Percentiles rank a stretch among this genome's conserved stretches.
These are phyloP conservation scores for Cajanus cajan DNA, from an alignment of 306 rosid species.

Conservation along the genomic window DNA sequence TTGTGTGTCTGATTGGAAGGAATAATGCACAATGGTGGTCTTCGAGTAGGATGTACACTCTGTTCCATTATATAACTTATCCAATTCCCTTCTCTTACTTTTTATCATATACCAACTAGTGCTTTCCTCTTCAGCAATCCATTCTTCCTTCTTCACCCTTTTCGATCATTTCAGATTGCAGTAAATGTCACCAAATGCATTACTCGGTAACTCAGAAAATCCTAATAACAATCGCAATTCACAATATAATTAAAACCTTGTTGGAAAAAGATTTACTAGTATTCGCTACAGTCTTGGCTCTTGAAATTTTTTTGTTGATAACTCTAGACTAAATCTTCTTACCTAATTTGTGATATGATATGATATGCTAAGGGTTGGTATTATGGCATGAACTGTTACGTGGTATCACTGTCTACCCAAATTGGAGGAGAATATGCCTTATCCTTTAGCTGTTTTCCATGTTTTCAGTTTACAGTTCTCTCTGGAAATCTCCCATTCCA, in stretches of 20 bases:
- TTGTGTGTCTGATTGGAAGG: slow-evolving; percentile 14
- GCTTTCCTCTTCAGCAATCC: slow-evolving; percentile 86
- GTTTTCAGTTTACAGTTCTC: background rate
- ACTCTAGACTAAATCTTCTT: background rate
- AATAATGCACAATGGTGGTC: slow-evolving; percentile 50
- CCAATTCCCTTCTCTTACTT: slow-evolving; percentile 39
- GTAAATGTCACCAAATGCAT: background rate
- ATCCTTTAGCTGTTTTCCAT: background rate
- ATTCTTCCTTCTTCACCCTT: slow-evolving; percentile 17
- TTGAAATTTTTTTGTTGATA: background rate
- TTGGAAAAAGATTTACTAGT: background rate
- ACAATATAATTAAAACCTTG: background rate
- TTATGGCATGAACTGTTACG: background rate
- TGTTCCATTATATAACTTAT: slow-evolving; percentile 45
- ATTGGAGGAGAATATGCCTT: background rate
- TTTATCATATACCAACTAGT: slow-evolving; percentile 28
- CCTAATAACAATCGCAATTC: background rate
- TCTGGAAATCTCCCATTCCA: background rate
- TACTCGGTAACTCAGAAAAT: background rate
- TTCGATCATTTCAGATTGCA: background rate
- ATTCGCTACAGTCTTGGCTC: background rate
- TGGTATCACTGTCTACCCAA: background rate
- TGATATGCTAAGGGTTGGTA: background rate
- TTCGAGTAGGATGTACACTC: slow-evolving; percentile 71
- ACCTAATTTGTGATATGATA: background rate